Base-by-base conservation (phyloP, 2,329 filamentous ascomycete species). In the Colletotrichum tropicale region DNA sequence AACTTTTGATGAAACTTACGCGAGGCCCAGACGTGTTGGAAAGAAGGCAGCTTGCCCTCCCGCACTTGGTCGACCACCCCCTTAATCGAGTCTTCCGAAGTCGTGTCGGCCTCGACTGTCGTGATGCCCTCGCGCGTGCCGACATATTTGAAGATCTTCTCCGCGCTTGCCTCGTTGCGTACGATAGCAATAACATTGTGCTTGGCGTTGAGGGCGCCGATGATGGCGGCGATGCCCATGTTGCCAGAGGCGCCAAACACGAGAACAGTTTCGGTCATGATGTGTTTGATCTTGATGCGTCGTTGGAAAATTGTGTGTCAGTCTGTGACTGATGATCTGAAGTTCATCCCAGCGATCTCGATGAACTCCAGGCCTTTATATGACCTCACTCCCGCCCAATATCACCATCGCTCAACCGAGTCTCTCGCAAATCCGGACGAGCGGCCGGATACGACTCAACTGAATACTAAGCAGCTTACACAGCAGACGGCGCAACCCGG, bases 191-290 rank as follows among this genome's bases (percentile, higher is more conserved):
- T 75, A 9, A 86, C 84, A 4, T 82, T 78, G 60, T 81, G 81
- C 9, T 77, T 76, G 21, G 80, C 79, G 21, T 74, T 76, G n/a
- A 85, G 72, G 4, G 83, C 81, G 8, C 74, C 83, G 3, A 77
- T 81, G 32, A 84, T 75, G 60, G 81, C 83, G 6, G 84, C 78
- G 6, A 82, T 76, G 77, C 85, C 84, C 60, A 86, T 84, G 74
- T 86, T 85, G n/a, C 84, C 84, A 10, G 84, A 85, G 5, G 84
- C 81, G 56, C 84, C 85, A 60, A 86, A 79, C 28, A 87, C 78
- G n/a, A 87, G 81, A 70, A 86, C 81, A 9, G 83, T 84, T 65
- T 84, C 66, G 10, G 60, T 34, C 71, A 74, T 74, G 15, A 8
- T 70, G 30, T 34, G 12, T 52, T 21, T 1, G 10, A 48, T 48